phyloP scores from a whole-genome alignment of 306 rosid species.

The Begonia fuchsioides region DNA sequence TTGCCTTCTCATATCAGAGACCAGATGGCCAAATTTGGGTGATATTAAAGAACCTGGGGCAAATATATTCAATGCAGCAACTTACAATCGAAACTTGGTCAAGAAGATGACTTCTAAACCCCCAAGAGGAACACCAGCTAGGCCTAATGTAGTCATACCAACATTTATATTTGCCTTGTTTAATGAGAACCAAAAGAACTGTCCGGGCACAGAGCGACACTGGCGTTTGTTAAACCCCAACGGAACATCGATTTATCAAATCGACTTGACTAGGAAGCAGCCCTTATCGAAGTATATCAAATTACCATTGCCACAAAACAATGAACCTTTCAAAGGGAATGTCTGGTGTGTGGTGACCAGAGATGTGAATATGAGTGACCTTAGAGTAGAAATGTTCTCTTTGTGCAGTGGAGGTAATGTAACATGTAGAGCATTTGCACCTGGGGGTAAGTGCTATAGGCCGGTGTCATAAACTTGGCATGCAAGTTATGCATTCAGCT shows the following conservation, averaged over 20 bases:
- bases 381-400: slow-evolving; percentile 11
- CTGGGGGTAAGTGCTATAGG: slow-evolving; percentile 27
- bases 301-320: slow-evolving; percentile 16
- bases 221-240: slow-evolving; percentile 56
- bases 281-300: slow-evolving; percentile 10
- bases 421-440: slow-evolving; percentile 27
- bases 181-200: slow-evolving; percentile 53
- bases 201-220: slow-evolving; percentile 54
- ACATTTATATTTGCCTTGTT: slow-evolving; percentile 58
- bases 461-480: slow-evolving; percentile 22
- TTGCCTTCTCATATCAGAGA: slow-evolving; percentile 41
- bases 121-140: slow-evolving; percentile 48
- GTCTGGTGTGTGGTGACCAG: slow-evolving; percentile 32
- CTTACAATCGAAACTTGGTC: slow-evolving; percentile 49
- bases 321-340: slow-evolving; percentile 20
- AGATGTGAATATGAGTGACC: slow-evolving; percentile 16
- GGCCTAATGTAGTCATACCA: slow-evolving; percentile 44
- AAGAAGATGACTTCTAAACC: slow-evolving; percentile 34
- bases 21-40: slow-evolving; percentile 69
- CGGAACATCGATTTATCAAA: slow-evolving; percentile 41
- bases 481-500: slow-evolving; percentile 41
- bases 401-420: slow-evolving; percentile 21
- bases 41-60: slow-evolving; percentile 39
- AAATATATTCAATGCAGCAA: slow-evolving; percentile 42
- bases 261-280: slow-evolving; percentile 40